phyloP scores from a whole-genome alignment of 2,329 filamentous ascomycete genomes.

The Penicillium polonicum region DNA sequence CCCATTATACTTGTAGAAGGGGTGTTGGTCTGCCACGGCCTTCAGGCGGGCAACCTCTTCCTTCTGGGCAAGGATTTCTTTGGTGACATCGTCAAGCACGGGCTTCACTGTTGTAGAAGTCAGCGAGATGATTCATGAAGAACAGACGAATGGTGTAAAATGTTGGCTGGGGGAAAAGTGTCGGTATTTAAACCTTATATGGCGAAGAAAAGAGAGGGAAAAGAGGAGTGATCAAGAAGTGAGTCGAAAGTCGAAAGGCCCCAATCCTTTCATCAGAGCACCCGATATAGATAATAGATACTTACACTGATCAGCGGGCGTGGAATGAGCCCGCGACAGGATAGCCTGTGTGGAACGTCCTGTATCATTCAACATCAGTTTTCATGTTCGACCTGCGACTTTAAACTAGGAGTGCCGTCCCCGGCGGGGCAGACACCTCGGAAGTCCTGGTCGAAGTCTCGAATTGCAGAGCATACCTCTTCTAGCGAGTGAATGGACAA shows the following conservation, averaged over 20 bases:
- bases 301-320: constrained; percentile 64
- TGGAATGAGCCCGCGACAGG: constrained; percentile 86
- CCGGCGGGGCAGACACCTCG: background rate
- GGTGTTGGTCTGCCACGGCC: constrained; percentile 74
- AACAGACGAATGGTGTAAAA: background rate
- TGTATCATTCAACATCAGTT: constrained; percentile 26
- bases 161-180: too few species aligned
- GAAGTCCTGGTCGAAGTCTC: background rate
- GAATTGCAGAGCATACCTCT: constrained; percentile 51
- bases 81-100: constrained; percentile 68
- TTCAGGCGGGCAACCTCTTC: constrained; percentile 69
- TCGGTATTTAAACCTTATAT: background rate
- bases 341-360: constrained; percentile 77
- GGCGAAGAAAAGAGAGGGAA: background rate
- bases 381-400: background rate
- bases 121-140: constrained; percentile 1
- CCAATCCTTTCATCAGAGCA: background rate
- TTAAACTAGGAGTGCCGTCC: background rate
- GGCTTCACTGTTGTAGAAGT: constrained; percentile 55
- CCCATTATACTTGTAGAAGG: constrained; percentile 97
- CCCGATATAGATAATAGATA: constrained; percentile 20
- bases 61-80: constrained; percentile 69
- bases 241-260: background rate
- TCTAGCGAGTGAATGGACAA: constrained; percentile 78
- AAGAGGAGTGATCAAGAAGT: background rate